Evolutionary conservation across 2,329 filamentous ascomycete genomes (phyloP).

Genomic region (Cryphonectria naterciae): DNA sequence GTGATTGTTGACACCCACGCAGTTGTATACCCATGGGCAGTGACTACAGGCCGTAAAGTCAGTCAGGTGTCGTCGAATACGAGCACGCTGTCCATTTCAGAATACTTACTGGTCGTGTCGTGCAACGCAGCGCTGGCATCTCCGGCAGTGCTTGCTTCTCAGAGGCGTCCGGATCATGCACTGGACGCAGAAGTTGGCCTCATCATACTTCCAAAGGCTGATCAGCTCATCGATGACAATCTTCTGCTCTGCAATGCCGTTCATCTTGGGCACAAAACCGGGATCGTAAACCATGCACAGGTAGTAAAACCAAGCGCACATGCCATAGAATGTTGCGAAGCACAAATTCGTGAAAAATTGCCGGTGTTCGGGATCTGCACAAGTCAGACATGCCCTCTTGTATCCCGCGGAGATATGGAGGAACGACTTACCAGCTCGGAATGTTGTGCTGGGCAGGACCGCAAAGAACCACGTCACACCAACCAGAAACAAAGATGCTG

Average conservation of each 20-base stretch:
- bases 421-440: slow-evolving; percentile 54
- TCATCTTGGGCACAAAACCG: slow-evolving; percentile 88
- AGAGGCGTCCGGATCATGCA: slow-evolving; percentile 95
- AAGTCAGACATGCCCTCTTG: slow-evolving; percentile 1
- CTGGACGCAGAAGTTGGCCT: slow-evolving; percentile 87
- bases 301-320: slow-evolving; percentile 85
- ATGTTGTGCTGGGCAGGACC: slow-evolving; percentile 60
- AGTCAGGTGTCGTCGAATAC: background rate
- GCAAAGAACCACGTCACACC: slow-evolving; percentile 75
- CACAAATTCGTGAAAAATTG: slow-evolving; percentile 78
- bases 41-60: slow-evolving; percentile 59
- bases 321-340: slow-evolving; percentile 66
- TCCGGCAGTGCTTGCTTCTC: slow-evolving; percentile 92
- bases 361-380: slow-evolving; percentile 63
- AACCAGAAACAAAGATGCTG: slow-evolving; percentile 80
- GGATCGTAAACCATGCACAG: slow-evolving; percentile 87
- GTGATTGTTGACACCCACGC: slow-evolving; percentile 93
- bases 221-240: slow-evolving; percentile 87
- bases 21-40: slow-evolving; percentile 98
- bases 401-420: background rate
- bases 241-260: slow-evolving; percentile 87
- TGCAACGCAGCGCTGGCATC: slow-evolving; percentile 89
- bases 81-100: background rate
- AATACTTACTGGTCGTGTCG: slow-evolving; percentile 92
- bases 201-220: slow-evolving; percentile 85